A percentile compares a stretch with the other conserved stretches of the same genome.
phyloP scores from a whole-genome alignment of 352 stramenopile species.

The Globisporangium emineosum region DNA sequence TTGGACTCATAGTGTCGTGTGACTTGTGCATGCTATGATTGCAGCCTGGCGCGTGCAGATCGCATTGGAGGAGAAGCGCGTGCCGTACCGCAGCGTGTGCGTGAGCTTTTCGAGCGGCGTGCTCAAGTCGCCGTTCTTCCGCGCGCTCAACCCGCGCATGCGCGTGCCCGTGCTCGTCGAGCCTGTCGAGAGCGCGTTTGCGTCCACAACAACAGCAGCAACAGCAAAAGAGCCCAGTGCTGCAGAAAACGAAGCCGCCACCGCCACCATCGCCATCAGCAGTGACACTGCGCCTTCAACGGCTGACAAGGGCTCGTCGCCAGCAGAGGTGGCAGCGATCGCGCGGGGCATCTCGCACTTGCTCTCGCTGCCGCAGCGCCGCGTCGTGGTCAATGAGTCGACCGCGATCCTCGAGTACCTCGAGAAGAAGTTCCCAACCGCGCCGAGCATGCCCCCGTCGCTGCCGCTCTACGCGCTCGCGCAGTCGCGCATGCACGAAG shows the following conservation, averaged over 20 bases:
- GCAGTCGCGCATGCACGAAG: conserved; percentile 76
- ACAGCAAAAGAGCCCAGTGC: neutral
- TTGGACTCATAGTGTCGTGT: neutral
- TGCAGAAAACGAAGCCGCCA: neutral
- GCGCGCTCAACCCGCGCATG: conserved; percentile 74
- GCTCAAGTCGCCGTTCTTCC: conserved; percentile 78
- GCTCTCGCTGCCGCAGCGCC: conserved; percentile 36
- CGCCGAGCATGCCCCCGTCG: conserved; percentile 46
- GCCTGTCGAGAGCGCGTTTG: conserved; percentile 26
- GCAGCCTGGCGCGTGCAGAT: conserved; percentile 82
- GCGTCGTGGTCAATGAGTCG: conserved; percentile 74
- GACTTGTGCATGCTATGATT: too few species aligned
- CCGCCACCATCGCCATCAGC: neutral
- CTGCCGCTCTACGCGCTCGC: conserved; percentile 59
- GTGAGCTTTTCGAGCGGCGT: conserved; percentile 83
- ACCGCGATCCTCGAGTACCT: conserved; percentile 78
- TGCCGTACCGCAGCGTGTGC: conserved; percentile 77
- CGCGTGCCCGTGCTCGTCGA: conserved; percentile 80
- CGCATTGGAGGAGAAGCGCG: conserved; percentile 70
- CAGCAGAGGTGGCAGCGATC: conserved; percentile 23
- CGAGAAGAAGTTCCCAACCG: conserved; percentile 56
- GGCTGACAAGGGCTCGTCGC: neutral
- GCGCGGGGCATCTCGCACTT: conserved; percentile 32
- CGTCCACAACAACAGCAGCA: neutral
- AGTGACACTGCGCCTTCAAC: neutral